A percentile compares a stretch with the other conserved stretches of the same genome.
Evolutionary conservation across 306 rosid species (phyloP).

Genomic region (Rubus idaeus): DNA sequence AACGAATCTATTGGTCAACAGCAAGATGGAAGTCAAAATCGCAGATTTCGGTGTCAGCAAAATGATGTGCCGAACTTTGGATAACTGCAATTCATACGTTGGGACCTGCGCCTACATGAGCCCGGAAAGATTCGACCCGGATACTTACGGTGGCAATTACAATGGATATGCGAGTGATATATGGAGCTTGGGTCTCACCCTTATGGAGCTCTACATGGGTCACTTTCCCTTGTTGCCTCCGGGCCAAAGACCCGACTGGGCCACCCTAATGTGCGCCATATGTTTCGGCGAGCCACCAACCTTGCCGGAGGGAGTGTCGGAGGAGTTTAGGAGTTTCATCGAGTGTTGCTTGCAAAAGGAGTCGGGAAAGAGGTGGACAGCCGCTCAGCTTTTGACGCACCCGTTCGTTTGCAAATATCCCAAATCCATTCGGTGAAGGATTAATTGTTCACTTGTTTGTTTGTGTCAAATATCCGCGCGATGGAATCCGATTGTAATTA

Average conservation of each 20-base stretch:
- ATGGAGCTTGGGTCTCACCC: slow-evolving; percentile 88
- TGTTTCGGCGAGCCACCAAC: slow-evolving; percentile 81
- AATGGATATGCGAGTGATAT: slow-evolving; percentile 79
- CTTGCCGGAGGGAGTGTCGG: slow-evolving; percentile 57
- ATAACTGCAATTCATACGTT: slow-evolving; percentile 79
- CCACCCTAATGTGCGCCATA: slow-evolving; percentile 81
- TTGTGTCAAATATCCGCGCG: slow-evolving; percentile 11
- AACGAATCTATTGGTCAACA: slow-evolving; percentile 60
- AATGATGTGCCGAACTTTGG: slow-evolving; percentile 64
- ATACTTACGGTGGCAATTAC: slow-evolving; percentile 68
- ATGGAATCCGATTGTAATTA: slow-evolving; percentile 12
- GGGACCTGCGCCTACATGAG: slow-evolving; percentile 99
- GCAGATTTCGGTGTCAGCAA: slow-evolving; percentile 93
- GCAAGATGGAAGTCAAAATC: slow-evolving; percentile 60
- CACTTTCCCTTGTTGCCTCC: slow-evolving; percentile 77
- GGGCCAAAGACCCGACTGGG: slow-evolving; percentile 94
- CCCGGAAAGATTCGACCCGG: slow-evolving; percentile 95
- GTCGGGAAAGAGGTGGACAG: slow-evolving; percentile 71
- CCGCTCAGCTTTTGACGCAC: slow-evolving; percentile 62
- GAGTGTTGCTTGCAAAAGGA: slow-evolving; percentile 84
- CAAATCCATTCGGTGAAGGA: slow-evolving; percentile 9
- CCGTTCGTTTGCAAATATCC: slow-evolving; percentile 53
- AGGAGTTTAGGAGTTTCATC: slow-evolving; percentile 55
- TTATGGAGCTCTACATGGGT: slow-evolving; percentile 85
- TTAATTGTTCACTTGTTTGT: neutral